Evolutionary conservation across 345 rosid species (phyloP).

Genomic region (Raphanus raphanistrum): DNA sequence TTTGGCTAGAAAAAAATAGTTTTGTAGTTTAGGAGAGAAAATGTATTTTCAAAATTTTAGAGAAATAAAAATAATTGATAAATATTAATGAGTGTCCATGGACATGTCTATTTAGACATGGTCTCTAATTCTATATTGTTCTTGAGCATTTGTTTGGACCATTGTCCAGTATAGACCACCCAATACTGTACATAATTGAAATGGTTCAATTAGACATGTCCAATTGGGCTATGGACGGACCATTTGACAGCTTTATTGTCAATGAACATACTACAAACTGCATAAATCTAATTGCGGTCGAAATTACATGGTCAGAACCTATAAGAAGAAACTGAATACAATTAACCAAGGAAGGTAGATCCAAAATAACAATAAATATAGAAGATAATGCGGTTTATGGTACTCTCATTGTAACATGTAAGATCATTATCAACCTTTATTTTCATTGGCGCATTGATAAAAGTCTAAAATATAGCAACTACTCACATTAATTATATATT

Average conservation of each 20-base stretch:
- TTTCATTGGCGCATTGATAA: background rate
- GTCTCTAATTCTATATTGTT: background rate
- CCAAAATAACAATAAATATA: background rate
- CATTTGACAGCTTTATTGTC: background rate
- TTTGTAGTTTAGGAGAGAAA: no score
- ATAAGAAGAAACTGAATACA: background rate
- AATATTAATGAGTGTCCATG: background rate
- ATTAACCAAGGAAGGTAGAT: background rate
- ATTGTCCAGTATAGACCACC: background rate
- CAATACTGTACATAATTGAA: background rate
- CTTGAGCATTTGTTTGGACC: background rate
- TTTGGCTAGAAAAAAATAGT: no score
- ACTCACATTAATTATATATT: conserved; percentile 5
- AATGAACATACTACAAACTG: no score
- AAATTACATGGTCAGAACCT: background rate
- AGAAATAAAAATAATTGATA: no score
- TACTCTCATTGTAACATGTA: conserved; percentile 12
- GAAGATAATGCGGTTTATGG: background rate
- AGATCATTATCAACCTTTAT: conserved; percentile 20
- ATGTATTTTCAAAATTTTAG: no score
- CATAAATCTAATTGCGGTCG: no score
- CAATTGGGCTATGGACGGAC: background rate
- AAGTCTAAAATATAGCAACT: background rate
- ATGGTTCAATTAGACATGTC: background rate
- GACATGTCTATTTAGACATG: background rate